Evolutionary conservation across 768 basidiomycete genomes (phyloP).

Genomic region (Lactifluus subvellereus): DNA sequence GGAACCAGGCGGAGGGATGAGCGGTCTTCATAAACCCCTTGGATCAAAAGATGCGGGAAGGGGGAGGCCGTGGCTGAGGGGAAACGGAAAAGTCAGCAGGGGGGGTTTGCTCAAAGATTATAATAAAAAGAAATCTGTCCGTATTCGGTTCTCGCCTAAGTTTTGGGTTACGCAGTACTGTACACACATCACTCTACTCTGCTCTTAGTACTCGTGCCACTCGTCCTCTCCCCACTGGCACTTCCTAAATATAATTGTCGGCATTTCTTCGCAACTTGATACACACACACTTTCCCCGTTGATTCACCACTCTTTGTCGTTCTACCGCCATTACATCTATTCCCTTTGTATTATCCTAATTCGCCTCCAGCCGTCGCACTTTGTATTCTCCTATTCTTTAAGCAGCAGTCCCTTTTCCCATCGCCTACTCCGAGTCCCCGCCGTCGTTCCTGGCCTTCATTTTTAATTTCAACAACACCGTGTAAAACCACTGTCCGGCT

Average conservation of each 20-base stretch:
- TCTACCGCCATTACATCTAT: background rate
- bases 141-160: background rate
- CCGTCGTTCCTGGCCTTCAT: background rate
- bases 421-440: background rate
- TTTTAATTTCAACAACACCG: background rate
- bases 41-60: background rate
- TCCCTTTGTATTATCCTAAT: slow-evolving; percentile 2
- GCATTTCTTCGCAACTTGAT: background rate
- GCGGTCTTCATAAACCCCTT: slow-evolving; percentile 22
- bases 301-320: background rate
- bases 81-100: background rate
- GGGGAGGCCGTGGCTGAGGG: slow-evolving; percentile 1
- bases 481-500: background rate
- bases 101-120: background rate
- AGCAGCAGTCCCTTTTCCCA: background rate
- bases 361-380: background rate
- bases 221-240: background rate
- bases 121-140: background rate
- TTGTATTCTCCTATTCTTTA: background rate
- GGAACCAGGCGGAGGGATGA: slow-evolving; percentile 24
- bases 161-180: background rate
- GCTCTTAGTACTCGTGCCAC: background rate
- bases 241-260: background rate
- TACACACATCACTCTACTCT: background rate
- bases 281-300: background rate